A percentile compares a stretch with the other conserved stretches of the same genome.
Conservation (phyloP, 1,284 basidiomycete species). For the Wallemia ichthyophaga region DNA sequence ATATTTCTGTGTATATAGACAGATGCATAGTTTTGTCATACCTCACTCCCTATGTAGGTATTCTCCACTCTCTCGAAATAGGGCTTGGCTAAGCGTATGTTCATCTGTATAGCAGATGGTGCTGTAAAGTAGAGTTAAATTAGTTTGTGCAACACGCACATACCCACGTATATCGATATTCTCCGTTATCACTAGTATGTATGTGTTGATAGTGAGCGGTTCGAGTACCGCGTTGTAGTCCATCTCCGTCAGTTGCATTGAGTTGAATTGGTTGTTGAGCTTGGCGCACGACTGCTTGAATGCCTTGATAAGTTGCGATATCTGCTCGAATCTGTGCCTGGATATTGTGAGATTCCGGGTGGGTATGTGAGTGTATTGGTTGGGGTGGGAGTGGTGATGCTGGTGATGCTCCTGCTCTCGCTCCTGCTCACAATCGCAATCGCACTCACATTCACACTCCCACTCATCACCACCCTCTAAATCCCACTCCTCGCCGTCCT, state of each 20-base stretch:
- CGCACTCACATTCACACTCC: too few relatives aligned
- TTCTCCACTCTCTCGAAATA: slow-evolving; percentile 51
- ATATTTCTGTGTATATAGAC: too few relatives aligned
- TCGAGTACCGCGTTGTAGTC: slow-evolving; percentile 71
- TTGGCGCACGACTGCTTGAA: slow-evolving; percentile 64
- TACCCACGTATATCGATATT: slow-evolving; percentile 51
- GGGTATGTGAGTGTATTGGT: slow-evolving; percentile 22
- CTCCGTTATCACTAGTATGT: slow-evolving; percentile 62
- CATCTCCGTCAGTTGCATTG: slow-evolving; percentile 41
- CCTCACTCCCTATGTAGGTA: not conserved
- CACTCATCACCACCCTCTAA: slow-evolving; percentile 11
- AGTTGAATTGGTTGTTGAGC: slow-evolving; percentile 40
- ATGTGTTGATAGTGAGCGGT: slow-evolving; percentile 76
- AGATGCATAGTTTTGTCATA: too few relatives aligned
- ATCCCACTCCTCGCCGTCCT: slow-evolving; percentile 1
- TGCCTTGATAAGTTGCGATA: slow-evolving; percentile 75
- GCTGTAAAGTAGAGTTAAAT: slow-evolving; percentile 21
- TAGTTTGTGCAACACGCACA: not conserved
- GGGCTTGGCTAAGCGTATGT: slow-evolving; percentile 42
- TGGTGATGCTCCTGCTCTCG: too few relatives aligned
- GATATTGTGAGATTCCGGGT: slow-evolving; percentile 26
- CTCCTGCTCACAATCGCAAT: too few relatives aligned
- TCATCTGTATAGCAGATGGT: slow-evolving; percentile 49
- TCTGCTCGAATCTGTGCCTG: slow-evolving; percentile 69
- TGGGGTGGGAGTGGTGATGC: too few relatives aligned